phyloP scores from a whole-genome alignment of 768 basidiomycete genomes.

The Pulveroboletus frians region DNA sequence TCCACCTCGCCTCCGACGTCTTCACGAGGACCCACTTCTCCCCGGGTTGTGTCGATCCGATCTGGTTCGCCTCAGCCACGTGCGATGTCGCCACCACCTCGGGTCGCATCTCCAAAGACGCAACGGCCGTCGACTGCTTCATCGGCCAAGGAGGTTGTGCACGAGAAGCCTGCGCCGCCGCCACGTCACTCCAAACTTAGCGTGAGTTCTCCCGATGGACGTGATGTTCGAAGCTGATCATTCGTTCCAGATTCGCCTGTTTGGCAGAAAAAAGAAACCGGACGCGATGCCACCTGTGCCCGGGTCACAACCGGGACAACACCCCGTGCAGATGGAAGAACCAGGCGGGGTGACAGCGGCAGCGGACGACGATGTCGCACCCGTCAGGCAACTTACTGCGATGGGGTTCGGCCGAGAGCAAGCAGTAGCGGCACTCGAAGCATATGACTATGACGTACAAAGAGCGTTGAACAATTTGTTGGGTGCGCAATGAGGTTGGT shows the following conservation, averaged over 20 bases:
- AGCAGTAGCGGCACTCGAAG: conserved; percentile 81
- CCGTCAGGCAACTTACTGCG: conserved; percentile 71
- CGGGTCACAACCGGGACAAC: conserved; percentile 28
- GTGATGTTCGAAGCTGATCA: not conserved
- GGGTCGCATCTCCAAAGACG: conserved; percentile 49
- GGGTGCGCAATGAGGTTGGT: conserved; percentile 25
- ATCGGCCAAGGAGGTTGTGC: conserved; percentile 43
- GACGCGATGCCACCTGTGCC: conserved; percentile 44
- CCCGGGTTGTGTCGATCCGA: conserved; percentile 25
- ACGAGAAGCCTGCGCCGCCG: conserved; percentile 51
- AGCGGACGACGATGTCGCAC: conserved; percentile 65
- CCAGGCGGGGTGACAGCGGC: conserved; percentile 41
- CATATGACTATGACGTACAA: conserved; percentile 75
- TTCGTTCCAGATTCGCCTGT: conserved; percentile 57
- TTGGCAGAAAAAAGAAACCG: conserved; percentile 70
- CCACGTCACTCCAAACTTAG: conserved; percentile 70
- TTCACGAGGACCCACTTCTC: conserved; percentile 32
- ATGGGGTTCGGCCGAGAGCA: conserved; percentile 90
- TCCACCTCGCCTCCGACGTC: conserved; percentile 39
- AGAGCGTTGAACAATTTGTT: conserved; percentile 74
- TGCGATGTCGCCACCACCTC: conserved; percentile 44
- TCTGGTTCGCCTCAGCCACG: conserved; percentile 42
- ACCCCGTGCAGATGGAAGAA: conserved; percentile 45
- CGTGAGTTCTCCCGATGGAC: conserved; percentile 42
- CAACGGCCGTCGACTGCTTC: conserved; percentile 55